phyloP scores from a whole-genome alignment of 1,284 basidiomycete genomes.

The Fereydounia khargensis region DNA sequence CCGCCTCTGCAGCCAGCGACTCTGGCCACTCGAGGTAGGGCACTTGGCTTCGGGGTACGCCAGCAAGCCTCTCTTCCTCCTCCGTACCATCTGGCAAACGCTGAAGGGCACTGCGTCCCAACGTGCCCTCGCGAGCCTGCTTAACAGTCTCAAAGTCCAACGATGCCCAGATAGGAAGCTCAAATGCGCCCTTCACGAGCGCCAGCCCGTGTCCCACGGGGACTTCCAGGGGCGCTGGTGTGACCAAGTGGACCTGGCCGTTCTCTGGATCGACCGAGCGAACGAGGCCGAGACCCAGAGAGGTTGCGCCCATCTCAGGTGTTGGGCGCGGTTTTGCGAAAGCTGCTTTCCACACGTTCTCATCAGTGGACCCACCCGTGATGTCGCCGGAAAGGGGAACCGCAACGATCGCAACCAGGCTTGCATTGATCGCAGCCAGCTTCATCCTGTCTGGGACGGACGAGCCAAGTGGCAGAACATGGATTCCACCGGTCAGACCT shows the following conservation, averaged over 20 bases:
- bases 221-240: constrained; percentile 63
- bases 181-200: constrained; percentile 79
- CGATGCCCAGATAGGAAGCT: constrained; percentile 82
- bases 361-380: not conserved
- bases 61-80: constrained; percentile 59
- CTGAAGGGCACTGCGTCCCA: no score
- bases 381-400: constrained; percentile 23
- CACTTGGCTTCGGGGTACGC: constrained; percentile 65
- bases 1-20: constrained; percentile 64
- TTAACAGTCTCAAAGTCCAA: constrained; percentile 66
- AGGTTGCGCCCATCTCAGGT: not conserved
- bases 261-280: constrained; percentile 37
- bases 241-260: constrained; percentile 37
- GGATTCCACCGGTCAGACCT: constrained; percentile 67
- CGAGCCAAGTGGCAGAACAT: constrained; percentile 32
- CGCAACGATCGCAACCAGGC: constrained; percentile 65
- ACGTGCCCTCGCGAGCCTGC: constrained; percentile 23
- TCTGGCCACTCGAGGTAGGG: constrained; percentile 80
- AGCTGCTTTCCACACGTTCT: constrained; percentile 20
- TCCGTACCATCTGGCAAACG: no score
- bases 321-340: constrained; percentile 1
- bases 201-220: constrained; percentile 65
- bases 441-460: constrained; percentile 22
- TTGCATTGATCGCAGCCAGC: constrained; percentile 72
- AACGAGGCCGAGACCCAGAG: constrained; percentile 42